A percentile compares a stretch with the other conserved stretches of the same genome.
Conservation (phyloP, 23 red algal genomes). For the Cyanidium caldarium region DNA sequence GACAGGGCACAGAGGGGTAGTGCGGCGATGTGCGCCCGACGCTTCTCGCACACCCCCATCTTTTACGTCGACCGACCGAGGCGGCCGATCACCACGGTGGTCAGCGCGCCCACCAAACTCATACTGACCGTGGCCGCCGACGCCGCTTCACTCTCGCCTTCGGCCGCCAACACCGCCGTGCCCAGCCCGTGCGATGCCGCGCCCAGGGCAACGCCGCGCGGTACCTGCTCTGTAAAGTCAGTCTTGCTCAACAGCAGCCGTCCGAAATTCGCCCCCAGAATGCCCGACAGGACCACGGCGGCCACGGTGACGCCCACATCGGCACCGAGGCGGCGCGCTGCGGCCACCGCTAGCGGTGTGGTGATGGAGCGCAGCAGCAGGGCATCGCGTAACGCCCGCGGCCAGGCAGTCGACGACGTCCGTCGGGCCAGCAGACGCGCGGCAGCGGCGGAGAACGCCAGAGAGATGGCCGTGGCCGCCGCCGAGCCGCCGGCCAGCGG, state of each 20-base stretch:
- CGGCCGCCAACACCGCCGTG: not conserved
- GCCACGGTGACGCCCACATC: constrained; percentile 1
- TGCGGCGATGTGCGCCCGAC: too few species aligned
- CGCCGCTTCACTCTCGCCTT: not conserved
- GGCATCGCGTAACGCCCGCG: not conserved
- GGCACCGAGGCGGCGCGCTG: not conserved
- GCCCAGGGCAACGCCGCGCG: not conserved
- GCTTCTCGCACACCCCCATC: too few species aligned
- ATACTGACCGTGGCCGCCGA: not conserved
- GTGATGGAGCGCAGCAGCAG: not conserved
- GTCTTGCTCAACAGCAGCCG: not conserved
- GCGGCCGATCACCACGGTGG: not conserved
- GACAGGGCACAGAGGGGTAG: too few species aligned
- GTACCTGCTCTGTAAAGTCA: not conserved
- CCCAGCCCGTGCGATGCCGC: not conserved
- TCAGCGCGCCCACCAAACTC: not conserved
- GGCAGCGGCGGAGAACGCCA: not conserved
- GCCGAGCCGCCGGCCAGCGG: not conserved
- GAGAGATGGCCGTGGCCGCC: not conserved
- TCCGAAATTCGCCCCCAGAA: constrained; percentile 4
- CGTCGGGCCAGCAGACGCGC: not conserved
- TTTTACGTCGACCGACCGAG: too few species aligned
- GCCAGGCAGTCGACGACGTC: too few species aligned
- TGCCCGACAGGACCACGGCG: not conserved
- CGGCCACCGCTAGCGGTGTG: not conserved